phyloP scores from a whole-genome alignment of 23 red algal genomes.

The Gracilaria domingensis region DNA sequence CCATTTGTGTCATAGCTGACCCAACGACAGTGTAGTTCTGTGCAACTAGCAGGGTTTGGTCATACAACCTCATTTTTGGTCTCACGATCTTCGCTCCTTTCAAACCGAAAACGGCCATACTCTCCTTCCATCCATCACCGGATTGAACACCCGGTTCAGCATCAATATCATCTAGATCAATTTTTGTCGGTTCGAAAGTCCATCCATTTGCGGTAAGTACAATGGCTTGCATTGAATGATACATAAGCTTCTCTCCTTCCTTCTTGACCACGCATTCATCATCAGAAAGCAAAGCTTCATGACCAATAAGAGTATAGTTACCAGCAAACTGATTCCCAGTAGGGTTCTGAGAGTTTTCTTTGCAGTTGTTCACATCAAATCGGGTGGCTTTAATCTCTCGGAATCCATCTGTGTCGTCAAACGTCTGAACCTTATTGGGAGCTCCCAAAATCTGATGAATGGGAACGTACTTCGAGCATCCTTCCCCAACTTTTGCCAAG shows the following conservation, averaged over 20 bases:
- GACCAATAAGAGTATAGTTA: slow-evolving; percentile 58
- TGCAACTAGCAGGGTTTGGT: slow-evolving; percentile 17
- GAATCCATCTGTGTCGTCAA: slow-evolving; percentile 56
- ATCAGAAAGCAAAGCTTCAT: slow-evolving; percentile 30
- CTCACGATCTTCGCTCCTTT: slow-evolving; percentile 23
- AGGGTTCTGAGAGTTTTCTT: slow-evolving; percentile 20
- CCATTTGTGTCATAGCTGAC: slow-evolving; percentile 53
- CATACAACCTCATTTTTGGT: slow-evolving; percentile 49
- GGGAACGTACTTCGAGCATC: slow-evolving; percentile 40
- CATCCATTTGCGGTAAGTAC: slow-evolving; percentile 65
- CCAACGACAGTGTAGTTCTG: slow-evolving; percentile 44
- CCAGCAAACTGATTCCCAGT: slow-evolving; percentile 63
- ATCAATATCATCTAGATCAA: slow-evolving; percentile 73
- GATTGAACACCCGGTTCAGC: slow-evolving; percentile 32
- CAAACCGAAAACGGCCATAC: slow-evolving; percentile 66
- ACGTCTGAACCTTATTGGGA: slow-evolving; percentile 43
- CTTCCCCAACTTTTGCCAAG: background rate
- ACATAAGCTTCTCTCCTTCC: slow-evolving; percentile 12
- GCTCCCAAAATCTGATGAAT: slow-evolving; percentile 51
- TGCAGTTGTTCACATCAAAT: slow-evolving; percentile 57
- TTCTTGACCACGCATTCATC: slow-evolving; percentile 47
- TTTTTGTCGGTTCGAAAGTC: slow-evolving; percentile 36
- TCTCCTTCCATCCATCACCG: slow-evolving; percentile 59
- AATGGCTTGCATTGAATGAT: slow-evolving; percentile 69
- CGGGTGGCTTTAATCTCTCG: slow-evolving; percentile 44